Percentiles rank a stretch among this genome's conserved stretches.
These are phyloP conservation scores for Rhizophora mangle DNA, from an alignment of 345 rosid genomes.

Conservation along the genomic window DNA sequence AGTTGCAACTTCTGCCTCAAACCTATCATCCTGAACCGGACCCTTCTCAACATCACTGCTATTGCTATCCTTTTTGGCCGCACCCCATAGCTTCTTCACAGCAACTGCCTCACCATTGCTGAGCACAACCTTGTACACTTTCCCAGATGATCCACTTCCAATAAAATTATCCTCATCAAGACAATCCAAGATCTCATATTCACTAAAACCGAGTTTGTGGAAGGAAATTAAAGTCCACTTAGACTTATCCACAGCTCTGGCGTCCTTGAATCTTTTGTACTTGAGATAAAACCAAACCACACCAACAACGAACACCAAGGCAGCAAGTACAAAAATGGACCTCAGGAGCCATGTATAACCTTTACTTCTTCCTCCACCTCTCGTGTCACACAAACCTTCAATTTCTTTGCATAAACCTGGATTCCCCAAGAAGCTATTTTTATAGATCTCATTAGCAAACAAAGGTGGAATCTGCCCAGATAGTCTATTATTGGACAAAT, in stretches of 20 bases:
- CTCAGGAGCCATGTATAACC: constrained; percentile 77
- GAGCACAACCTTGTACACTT: constrained; percentile 87
- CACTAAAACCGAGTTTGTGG: constrained; percentile 89
- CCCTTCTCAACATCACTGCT: constrained; percentile 65
- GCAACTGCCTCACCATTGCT: constrained; percentile 83
- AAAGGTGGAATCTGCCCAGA: constrained; percentile 70
- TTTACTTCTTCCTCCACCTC: constrained; percentile 39
- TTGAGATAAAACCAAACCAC: constrained; percentile 78
- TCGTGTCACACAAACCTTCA: constrained; percentile 58
- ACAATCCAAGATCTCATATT: constrained; percentile 73
- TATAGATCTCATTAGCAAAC: constrained; percentile 57
- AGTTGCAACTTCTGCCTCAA: constrained; percentile 82
- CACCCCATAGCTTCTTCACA: constrained; percentile 88
- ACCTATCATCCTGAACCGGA: constrained; percentile 59
- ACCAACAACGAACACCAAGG: constrained; percentile 59
- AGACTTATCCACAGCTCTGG: constrained; percentile 62
- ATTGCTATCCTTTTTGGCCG: constrained; percentile 45
- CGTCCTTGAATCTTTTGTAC: constrained; percentile 64
- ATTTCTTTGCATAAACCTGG: constrained; percentile 74
- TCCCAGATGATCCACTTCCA: constrained; percentile 87
- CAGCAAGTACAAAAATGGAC: constrained; percentile 67
- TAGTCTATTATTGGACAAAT: constrained; percentile 67
- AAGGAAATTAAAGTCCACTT: constrained; percentile 97
- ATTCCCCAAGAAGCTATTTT: constrained; percentile 69
- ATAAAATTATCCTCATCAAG: constrained; percentile 94